Percentiles rank a stretch among this genome's conserved stretches.
Evolutionary conservation across 2,329 filamentous ascomycete species (phyloP).

Genomic region (Penicillium fuscoglaucum): DNA sequence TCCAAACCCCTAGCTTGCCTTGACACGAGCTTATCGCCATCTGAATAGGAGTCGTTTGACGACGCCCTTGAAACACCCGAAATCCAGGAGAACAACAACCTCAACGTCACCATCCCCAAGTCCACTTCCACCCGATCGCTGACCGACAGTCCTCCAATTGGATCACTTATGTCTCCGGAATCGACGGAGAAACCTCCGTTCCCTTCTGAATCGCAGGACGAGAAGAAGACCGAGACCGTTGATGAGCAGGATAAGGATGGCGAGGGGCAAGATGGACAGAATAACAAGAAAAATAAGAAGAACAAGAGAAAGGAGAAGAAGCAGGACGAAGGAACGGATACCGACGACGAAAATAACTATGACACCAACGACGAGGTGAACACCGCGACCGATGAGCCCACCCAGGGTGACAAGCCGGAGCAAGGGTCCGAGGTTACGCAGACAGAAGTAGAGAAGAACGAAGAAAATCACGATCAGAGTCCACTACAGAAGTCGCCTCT

Average conservation of each 20-base stretch:
- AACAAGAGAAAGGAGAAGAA: conserved; percentile 6
- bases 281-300: conserved; percentile 18
- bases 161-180: conserved; percentile 40
- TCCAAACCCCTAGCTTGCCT: conserved; percentile 6
- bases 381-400: conserved; percentile 21
- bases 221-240: conserved; percentile 19
- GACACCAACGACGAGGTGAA: conserved; percentile 18
- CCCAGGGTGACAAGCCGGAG: conserved; percentile 19
- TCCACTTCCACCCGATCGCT: conserved; percentile 63
- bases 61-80: conserved; percentile 62
- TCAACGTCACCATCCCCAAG: conserved; percentile 34
- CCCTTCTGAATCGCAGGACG: conserved; percentile 31
- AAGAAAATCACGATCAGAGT: conserved; percentile 35
- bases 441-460: conserved; percentile 8
- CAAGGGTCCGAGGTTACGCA: conserved; percentile 11
- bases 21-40: conserved; percentile 11
- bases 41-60: conserved; percentile 72
- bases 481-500: conserved; percentile 52
- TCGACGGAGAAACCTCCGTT: conserved; percentile 33
- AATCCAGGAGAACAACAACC: conserved; percentile 24
- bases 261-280: conserved; percentile 7
- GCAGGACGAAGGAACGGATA: conserved; percentile 4
- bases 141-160: conserved; percentile 47
- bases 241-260: conserved; percentile 3
- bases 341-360: conserved; percentile 17